Percentiles rank a stretch among this genome's conserved stretches.
phyloP scores from a whole-genome alignment of 2,329 filamentous ascomycete species.

The Huntiella bhutanensis region DNA sequence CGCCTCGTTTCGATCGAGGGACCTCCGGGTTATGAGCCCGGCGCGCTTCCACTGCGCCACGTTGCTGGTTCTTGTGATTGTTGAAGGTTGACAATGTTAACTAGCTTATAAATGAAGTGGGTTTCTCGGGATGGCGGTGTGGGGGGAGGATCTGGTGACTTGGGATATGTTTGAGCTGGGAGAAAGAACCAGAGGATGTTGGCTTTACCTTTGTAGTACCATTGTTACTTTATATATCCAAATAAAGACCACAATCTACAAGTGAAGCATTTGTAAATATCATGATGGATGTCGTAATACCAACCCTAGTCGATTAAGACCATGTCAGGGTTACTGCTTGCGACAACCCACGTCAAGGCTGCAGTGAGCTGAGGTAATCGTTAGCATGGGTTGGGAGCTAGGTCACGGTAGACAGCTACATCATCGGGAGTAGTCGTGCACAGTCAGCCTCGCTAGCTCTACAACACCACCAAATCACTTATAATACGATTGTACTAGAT shows the following conservation, averaged over 20 bases:
- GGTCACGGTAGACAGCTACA: neutral
- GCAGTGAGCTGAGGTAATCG: conserved; percentile 12
- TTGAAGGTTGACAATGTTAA: no score
- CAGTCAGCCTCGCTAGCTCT: no score
- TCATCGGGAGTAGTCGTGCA: no score
- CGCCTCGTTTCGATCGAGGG: conserved; percentile 12
- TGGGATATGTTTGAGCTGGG: neutral
- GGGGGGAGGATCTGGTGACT: neutral
- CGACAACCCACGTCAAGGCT: conserved; percentile 8
- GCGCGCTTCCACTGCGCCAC: conserved; percentile 12
- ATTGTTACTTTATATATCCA: no score
- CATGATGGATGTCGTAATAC: neutral
- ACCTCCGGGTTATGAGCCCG: conserved; percentile 12
- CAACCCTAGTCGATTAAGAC: neutral
- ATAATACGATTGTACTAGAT: no score
- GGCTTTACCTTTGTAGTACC: no score
- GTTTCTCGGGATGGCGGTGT: neutral
- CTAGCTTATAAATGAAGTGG: no score
- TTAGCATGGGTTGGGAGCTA: neutral
- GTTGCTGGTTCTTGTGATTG: conserved; percentile 5
- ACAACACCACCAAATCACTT: no score
- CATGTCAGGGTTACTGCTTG: neutral
- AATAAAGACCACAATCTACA: no score
- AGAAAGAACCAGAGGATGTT: neutral
- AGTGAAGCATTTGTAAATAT: no score